A percentile compares a stretch with the other conserved stretches of the same genome.
Conservation (phyloP, 1,139 yeast genomes). For the Kluyveromyces marxianus region DNA sequence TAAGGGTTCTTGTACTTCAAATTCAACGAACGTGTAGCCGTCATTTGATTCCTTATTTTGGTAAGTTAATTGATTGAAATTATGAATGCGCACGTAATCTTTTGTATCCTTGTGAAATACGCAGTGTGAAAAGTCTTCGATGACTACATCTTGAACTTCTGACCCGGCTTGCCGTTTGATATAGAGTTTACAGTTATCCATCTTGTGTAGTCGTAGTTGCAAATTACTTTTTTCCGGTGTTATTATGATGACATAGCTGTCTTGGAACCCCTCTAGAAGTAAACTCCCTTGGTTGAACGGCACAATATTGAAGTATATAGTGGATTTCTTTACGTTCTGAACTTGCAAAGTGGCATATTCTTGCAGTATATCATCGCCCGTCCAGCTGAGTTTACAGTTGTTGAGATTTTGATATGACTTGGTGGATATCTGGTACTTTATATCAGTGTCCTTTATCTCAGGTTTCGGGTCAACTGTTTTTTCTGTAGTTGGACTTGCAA, state of each 20-base stretch:
- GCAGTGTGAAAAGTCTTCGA: constrained; percentile 18
- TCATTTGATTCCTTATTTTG: background rate
- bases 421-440: background rate
- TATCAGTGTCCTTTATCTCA: background rate
- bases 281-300: constrained; percentile 18
- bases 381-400: constrained; percentile 2
- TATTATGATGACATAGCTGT: constrained; percentile 10
- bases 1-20: background rate
- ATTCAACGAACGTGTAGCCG: constrained; percentile 1
- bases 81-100: constrained; percentile 10
- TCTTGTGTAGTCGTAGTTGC: constrained; percentile 19
- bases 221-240: constrained; percentile 11
- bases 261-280: constrained; percentile 12
- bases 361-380: background rate
- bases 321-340: constrained; percentile 1
- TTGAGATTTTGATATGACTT: constrained; percentile 3
- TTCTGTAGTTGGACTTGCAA: no score
- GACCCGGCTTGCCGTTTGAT: constrained; percentile 4
- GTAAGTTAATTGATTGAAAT: constrained; percentile 12
- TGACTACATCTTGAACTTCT: constrained; percentile 15
- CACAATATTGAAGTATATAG: constrained; percentile 2
- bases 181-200: constrained; percentile 14
- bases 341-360: constrained; percentile 5
- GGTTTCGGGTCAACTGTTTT: background rate
- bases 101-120: constrained; percentile 11